Base-by-base conservation (phyloP, 495 filamentous ascomycete genomes). In the Amniculicola lignicola region DNA sequence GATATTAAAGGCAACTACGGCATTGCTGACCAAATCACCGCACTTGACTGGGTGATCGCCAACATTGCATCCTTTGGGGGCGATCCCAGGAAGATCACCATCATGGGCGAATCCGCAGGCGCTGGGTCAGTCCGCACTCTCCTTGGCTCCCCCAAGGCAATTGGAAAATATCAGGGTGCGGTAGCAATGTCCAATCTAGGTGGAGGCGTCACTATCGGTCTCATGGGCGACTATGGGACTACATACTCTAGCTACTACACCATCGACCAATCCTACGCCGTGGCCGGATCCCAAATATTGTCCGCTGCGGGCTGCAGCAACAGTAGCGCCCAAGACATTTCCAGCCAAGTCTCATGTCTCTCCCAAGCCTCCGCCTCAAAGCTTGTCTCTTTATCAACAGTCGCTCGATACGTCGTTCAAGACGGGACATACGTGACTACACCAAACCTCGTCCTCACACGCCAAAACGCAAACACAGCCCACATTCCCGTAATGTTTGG, bases 241-340 rank as follows among this genome's bases (percentile, higher is more conserved):
- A 77, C 75, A 0, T 79, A 79, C 60, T 72, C 67, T 29, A 66
- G 67, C 15, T 79, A 78, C 64, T 71, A 72, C 42, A 76, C 73
- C n/a, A 68, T 77, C 24, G 43, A 60, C 4, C 46, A 74, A 47
- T 72, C 70, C 0, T 77, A 74, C 51, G 56, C 68, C 10, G 39
- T 57, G 2, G 68, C 70, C 12, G 72, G 72, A 4, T 54, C 67
- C 29, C 52, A 67, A 12, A 69, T 78, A 28, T 70, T 78, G 45
- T 18, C 48, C 11, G 66, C 56, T 19, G 67, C 68, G 0, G 67
- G 66, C 15, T 77, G 75, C 59, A n/a, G n/a, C n/a, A 71, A 54
- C 25, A 61, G 69, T 33, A 61, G 53, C 1, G n/a, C n/a, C n/a
- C n/a, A n/a, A n/a, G 47, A 54, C 7, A 57, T 73, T n/a, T 45